Evolutionary conservation across 306 rosid species (phyloP).

Genomic region (Dryas drummondii): DNA sequence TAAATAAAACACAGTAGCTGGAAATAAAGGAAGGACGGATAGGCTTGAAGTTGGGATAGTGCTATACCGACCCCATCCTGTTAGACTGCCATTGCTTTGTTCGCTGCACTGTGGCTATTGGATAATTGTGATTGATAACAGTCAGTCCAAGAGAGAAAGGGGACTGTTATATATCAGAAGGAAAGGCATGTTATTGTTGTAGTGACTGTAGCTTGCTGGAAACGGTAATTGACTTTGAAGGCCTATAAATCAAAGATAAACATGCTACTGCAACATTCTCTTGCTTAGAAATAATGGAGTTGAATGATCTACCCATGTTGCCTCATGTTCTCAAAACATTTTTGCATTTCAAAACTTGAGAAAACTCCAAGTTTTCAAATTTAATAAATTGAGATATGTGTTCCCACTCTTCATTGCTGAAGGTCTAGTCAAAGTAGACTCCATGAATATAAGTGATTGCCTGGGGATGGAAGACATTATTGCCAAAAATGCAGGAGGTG

Average conservation of each 20-base stretch:
- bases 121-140: too few species aligned
- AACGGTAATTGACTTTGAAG: background rate
- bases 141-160: too few species aligned
- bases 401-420: background rate
- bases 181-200: too few species aligned
- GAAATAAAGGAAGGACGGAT: too few species aligned
- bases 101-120: too few species aligned
- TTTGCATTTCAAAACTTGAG: constrained; percentile 5
- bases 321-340: background rate
- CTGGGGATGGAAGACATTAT: background rate
- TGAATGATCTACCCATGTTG: background rate
- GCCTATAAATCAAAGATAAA: background rate
- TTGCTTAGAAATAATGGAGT: background rate
- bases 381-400: background rate
- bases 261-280: background rate
- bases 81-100: too few species aligned
- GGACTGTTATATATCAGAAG: too few species aligned
- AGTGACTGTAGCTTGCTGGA: background rate
- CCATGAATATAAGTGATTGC: background rate
- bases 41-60: too few species aligned
- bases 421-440: background rate
- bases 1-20: too few species aligned
- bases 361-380: background rate
- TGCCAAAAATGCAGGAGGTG: background rate
- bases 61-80: too few species aligned